Base-by-base conservation (phyloP, 1,284 basidiomycete genomes). In the Rhodotorula sp. region DNA sequence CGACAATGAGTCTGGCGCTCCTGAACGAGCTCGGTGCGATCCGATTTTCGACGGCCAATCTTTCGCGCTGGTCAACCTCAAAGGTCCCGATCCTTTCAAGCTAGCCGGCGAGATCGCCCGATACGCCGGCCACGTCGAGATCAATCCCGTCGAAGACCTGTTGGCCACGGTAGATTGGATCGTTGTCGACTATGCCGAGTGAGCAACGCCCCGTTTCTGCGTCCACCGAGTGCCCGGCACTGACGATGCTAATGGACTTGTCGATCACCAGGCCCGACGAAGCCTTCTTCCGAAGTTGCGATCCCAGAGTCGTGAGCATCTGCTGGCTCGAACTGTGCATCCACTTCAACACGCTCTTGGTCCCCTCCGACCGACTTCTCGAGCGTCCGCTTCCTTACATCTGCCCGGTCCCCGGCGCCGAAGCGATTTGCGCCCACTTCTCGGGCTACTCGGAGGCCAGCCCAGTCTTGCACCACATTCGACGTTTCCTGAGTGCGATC, bases 291-390 rank as follows among this genome's bases (percentile, higher is more conserved):
- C 50, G 52, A 26, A 62, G 60, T 2, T 5, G 14, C 2, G 73
- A 74, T 43, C 60, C 62, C 1, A 65, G 68, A 18, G n/a, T 74
- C 57, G 68, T 69, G 21, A 69, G 67, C 18, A 54, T 63, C n/a
- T 72, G 69, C 55, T 74, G 73, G 73, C 65, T 74, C 68, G 73
- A 74, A 49, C 49, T 61, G n/a, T 74, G 73, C 63, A 55, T 74
- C 31, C 66, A 62, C 54, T 49, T 26, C 21, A 65, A 64, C 16
- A 5, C 19, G 28, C 34, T 69, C 26, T 28, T 67, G 19, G 28
- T 21, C 0, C 56, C 58, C 3, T 43, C 26, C 15, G 68, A 72
- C 28, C 63, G 66, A 8, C n/a, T 74, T 1, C 65, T 71, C 48
- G 70, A 69, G 34, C 47, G 71, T 1, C 74, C 74, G 2, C 43